These are phyloP conservation scores for Edaphochlamys debaryana DNA, from an alignment of 139 green algal species.

Conservation along the genomic window DNA sequence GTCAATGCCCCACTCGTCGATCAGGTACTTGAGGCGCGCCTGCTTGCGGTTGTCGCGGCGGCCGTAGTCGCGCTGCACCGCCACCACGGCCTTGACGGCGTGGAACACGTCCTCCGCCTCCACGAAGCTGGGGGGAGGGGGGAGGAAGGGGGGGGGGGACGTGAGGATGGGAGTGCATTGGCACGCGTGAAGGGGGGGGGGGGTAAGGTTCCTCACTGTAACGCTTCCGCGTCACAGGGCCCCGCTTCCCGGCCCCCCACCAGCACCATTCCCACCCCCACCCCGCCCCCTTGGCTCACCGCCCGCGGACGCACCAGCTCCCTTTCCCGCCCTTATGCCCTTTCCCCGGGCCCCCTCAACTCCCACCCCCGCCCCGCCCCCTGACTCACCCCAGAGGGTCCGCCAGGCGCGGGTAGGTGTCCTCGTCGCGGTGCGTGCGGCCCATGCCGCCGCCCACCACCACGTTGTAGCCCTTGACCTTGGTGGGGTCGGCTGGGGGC, in stretches of 20 bases:
- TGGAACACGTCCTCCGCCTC: slow-evolving; percentile 96
- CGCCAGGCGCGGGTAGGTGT: slow-evolving; percentile 93
- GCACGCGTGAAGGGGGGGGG: too few relatives aligned
- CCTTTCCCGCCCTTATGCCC: too few relatives aligned
- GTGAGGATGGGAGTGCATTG: too few relatives aligned
- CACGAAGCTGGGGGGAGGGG: slow-evolving; percentile 73
- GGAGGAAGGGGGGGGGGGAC: neutral
- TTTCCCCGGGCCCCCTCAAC: too few relatives aligned
- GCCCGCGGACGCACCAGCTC: too few relatives aligned
- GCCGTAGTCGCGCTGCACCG: slow-evolving; percentile 96
- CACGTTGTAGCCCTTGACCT: slow-evolving; percentile 90
- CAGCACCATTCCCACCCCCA: too few relatives aligned
- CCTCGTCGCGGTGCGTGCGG: slow-evolving; percentile 86
- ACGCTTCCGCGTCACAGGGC: too few relatives aligned
- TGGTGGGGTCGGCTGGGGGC: neutral
- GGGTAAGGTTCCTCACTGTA: too few relatives aligned
- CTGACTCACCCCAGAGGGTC: slow-evolving; percentile 86
- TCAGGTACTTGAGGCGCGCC: slow-evolving; percentile 98
- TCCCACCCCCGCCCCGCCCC: too few relatives aligned
- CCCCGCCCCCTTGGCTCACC: too few relatives aligned
- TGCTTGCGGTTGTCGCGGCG: slow-evolving; percentile 96
- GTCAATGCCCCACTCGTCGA: slow-evolving; percentile 95
- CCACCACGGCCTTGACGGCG: slow-evolving; percentile 94
- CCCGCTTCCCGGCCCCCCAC: too few relatives aligned
- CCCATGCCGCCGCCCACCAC: slow-evolving; percentile 97